Percentiles rank a stretch among this genome's conserved stretches.
phyloP scores from a whole-genome alignment of 2,329 filamentous ascomycete genomes.

The Trichophyton mentagrophytes region DNA sequence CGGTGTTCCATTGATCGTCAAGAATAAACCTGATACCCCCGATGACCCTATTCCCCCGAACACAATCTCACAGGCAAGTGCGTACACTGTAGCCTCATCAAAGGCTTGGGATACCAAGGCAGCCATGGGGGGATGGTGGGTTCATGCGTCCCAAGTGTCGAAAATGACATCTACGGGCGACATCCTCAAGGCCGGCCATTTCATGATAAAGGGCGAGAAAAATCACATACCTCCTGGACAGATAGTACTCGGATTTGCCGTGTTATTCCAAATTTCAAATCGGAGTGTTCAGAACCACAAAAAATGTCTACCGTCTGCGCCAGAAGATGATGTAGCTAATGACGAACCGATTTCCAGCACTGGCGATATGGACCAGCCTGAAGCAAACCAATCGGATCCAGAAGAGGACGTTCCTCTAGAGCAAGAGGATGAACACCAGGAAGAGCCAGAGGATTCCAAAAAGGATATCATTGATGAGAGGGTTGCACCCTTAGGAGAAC shows the following conservation, averaged over 20 bases:
- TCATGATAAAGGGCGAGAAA: slow-evolving; percentile 74
- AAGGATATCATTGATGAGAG: background rate
- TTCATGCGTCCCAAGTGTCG: slow-evolving; percentile 74
- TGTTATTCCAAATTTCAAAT: slow-evolving; percentile 80
- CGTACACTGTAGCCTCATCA: slow-evolving; percentile 70
- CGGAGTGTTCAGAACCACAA: slow-evolving; percentile 71
- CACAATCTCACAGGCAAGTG: slow-evolving; percentile 81
- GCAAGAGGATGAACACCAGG: background rate
- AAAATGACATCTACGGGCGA: slow-evolving; percentile 73
- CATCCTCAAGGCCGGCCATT: slow-evolving; percentile 63
- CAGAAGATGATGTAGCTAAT: background rate
- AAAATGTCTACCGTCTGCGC: slow-evolving; percentile 48
- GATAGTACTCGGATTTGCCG: slow-evolving; percentile 71
- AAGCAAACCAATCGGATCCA: background rate
- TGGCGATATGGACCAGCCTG: background rate
- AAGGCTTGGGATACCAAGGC: slow-evolving; percentile 94
- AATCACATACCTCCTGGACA: slow-evolving; percentile 83
- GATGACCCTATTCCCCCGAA: slow-evolving; percentile 84
- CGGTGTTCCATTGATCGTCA: slow-evolving; percentile 74
- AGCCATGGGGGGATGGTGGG: slow-evolving; percentile 94
- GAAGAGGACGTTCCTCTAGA: background rate
- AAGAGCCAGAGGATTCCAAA: background rate
- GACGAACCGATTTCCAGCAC: background rate
- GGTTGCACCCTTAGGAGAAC: background rate
- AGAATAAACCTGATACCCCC: slow-evolving; percentile 65